These are phyloP conservation scores for Bruguiera parviflora DNA, from an alignment of 345 rosid species.

Conservation along the genomic window DNA sequence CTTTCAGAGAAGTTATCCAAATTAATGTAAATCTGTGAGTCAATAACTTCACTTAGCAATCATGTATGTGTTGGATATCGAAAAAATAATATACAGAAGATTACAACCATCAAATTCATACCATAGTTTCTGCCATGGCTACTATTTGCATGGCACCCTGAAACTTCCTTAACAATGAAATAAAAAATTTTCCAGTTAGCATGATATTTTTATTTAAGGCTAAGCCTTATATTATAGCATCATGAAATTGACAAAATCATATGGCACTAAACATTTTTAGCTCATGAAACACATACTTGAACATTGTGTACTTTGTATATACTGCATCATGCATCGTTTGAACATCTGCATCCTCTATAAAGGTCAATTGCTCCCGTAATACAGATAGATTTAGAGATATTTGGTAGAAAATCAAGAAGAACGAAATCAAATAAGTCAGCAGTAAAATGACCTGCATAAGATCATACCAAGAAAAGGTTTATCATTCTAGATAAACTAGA, in stretches of 20 bases:
- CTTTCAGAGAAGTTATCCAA: slow-evolving; percentile 61
- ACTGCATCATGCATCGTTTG: slow-evolving; percentile 84
- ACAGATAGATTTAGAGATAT: slow-evolving; percentile 69
- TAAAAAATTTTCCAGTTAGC: background rate
- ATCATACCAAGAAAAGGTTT: slow-evolving; percentile 10
- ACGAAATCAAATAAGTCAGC: slow-evolving; percentile 74
- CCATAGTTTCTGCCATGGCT: slow-evolving; percentile 82
- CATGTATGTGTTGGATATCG: background rate
- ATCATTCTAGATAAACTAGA: background rate
- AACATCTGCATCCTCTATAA: slow-evolving; percentile 78
- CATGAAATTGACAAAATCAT: background rate
- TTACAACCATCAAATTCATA: slow-evolving; percentile 25
- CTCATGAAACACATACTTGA: slow-evolving; percentile 52
- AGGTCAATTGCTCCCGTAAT: slow-evolving; percentile 62
- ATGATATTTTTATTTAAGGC: background rate
- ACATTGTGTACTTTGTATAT: slow-evolving; percentile 69
- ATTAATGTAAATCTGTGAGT: slow-evolving; percentile 60
- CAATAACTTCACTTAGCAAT: background rate
- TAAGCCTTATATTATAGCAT: background rate
- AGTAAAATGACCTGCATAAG: slow-evolving; percentile 65
- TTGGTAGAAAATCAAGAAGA: slow-evolving; percentile 75
- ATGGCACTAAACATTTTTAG: background rate
- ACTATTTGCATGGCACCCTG: slow-evolving; percentile 90
- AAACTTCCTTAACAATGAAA: slow-evolving; percentile 60
- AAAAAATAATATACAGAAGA: slow-evolving; percentile 3